Evolutionary conservation across 495 filamentous ascomycete genomes (phyloP), one percentile per base, ranked within the genome.

Genomic region (Neurospora sp.): DNA sequence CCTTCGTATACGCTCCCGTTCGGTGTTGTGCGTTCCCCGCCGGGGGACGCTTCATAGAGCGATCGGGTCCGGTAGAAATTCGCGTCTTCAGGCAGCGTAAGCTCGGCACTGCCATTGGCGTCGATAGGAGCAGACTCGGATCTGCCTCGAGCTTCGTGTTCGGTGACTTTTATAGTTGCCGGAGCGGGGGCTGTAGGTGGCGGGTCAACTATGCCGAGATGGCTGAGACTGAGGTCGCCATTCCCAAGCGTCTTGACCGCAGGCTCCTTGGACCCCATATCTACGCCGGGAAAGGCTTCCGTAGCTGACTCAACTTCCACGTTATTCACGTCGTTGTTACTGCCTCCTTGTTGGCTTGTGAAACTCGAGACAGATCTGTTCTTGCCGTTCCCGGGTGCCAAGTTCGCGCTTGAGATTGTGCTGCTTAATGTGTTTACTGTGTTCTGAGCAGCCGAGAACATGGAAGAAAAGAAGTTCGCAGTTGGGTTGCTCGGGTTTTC

Each of bases 401-500:
- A 75, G 42, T 83, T 85, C 3, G 87, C 87, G 74, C 93, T 94
- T 12, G 88, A 80, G 38, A 98, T 92, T 68, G 87, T 94, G 77
- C 88, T 97, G 75, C 88, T 94, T 5, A 99, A 77, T 3, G 89
- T 90, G 75, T 88, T 94, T n/a, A 96, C 95, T 45, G 96, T 95
- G 82, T 92, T 98, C 78, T 98, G 96, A 18, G 95, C 94, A 39
- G 90, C 95, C 40, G 93, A 94, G 76, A 99, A 93, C 78, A 98
- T 91, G 18, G 91, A 92, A 8, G 93, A 95, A 81, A 99, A 99
- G 81, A 99, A 99, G 0, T 94, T 93, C 61, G 84, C 76, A 18
- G 79, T 76, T 4, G 79, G 73, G 27, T 78, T 79, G 70, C 76
- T 82, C 9, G 84, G 84, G 70, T 81, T 84, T 73, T 89, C 86